These are phyloP conservation scores for Fusarium buxicola DNA, from an alignment of 2,329 filamentous ascomycete genomes.

Conservation along the genomic window DNA sequence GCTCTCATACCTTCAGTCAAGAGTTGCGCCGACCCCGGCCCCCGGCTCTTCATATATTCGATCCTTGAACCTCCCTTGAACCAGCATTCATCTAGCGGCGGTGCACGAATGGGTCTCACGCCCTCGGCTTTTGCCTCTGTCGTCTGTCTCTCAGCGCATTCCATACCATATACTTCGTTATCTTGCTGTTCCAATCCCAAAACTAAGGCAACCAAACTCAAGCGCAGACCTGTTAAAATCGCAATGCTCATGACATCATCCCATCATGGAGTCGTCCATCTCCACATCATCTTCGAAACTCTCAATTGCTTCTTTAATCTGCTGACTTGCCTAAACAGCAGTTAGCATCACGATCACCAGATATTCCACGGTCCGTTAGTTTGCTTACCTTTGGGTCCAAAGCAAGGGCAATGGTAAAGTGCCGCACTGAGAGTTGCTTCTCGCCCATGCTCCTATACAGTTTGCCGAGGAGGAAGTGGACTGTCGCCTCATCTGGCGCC, in stretches of 20 bases:
- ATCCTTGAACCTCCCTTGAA: constrained; percentile 9
- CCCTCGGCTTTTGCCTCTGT: constrained; percentile 1
- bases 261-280: constrained; percentile 74
- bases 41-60: constrained; percentile 18
- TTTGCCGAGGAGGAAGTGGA: constrained; percentile 93
- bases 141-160: not conserved
- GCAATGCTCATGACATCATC: constrained; percentile 55
- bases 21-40: constrained; percentile 27
- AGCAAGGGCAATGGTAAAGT: constrained; percentile 95
- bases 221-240: constrained; percentile 40
- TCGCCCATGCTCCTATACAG: constrained; percentile 80
- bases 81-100: not conserved
- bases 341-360: constrained; percentile 9
- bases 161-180: constrained; percentile 37
- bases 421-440: constrained; percentile 84
- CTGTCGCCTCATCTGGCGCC: constrained; percentile 93
- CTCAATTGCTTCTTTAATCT: constrained; percentile 98
- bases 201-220: constrained; percentile 38
- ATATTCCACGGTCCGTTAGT: not conserved
- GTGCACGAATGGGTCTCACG: not conserved
- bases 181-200: constrained; percentile 23
- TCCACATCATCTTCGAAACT: constrained; percentile 84
- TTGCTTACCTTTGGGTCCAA: constrained; percentile 89
- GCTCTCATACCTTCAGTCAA: constrained; percentile 43
- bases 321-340: constrained; percentile 77